Base-by-base conservation (phyloP, 75 land plant genomes). In the Azolla pinnata region DNA sequence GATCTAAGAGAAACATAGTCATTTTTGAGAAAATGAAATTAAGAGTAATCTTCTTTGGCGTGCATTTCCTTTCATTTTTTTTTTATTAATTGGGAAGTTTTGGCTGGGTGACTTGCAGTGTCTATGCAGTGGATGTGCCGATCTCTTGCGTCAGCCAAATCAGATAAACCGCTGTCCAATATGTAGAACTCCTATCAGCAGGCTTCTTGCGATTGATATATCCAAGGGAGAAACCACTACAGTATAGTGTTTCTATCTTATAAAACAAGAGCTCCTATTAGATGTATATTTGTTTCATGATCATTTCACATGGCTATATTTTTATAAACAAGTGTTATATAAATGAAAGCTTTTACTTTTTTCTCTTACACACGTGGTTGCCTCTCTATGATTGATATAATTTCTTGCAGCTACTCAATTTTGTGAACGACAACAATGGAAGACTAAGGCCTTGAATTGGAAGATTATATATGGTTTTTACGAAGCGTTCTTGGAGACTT, bases 41-140 rank as follows among this genome's bases (percentile, higher is more conserved):
- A 18, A 5, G 9, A 9, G 9, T 24, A 10, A 25, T 8, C 14
- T 14, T 8, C 12, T 8, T 38, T 38, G 7, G 42, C 28, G 28
- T 62, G 14, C 12, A n/a, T 2, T 17, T 63, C 29, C 28, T 18
- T 20, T 56, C 29, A 42, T 14, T 17, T 26, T 29, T 29, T 8
- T 40, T 8, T 35, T 40, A 7, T 64, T 35, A 29, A 27, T 12
- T 38, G 14, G 14, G 46, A 46, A 48, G 29, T 38, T 20, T 45
- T 51, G 59, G n/a, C n/a, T n/a, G n/a, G n/a, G n/a, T n/a, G n/a
- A 10, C 54, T 54, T 66, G 28, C 82, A 87, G 92, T 87, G 92
- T 54, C 79, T 84, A 85, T 87, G 92, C 64, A 81, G 85, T 53
- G 88, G 62, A 38, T 87, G 92, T 67, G 92, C 92, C 10, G 74